Base-by-base conservation (phyloP, 2,329 filamentous ascomycete genomes). In the Fusarium staphyleae region DNA sequence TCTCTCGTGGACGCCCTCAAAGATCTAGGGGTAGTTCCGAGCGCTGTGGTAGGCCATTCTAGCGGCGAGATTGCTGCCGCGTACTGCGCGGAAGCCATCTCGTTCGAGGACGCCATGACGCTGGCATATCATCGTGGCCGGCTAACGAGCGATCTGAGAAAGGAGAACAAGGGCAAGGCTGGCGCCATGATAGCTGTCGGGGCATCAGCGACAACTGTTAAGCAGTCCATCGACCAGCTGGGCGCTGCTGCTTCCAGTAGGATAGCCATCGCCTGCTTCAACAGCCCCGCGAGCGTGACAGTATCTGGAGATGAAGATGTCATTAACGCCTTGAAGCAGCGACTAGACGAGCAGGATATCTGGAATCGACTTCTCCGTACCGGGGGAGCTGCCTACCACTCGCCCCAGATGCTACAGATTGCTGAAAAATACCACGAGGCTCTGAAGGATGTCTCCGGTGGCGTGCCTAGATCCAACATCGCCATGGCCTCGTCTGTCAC, bases 1-100 rank as follows among this genome's bases (percentile, higher is more conserved):
- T 29, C 35, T 26, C 19, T 48, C 10, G 45, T 48, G 14, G 45
- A 48, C 10, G 19, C 19, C 19, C 19, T 22, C 19, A 22, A 22
- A 22, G 19, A 22, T 22, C 19, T 22, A 6, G 19, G 19, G 18
- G 37, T 48, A 10, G 7, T 37, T 10, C 44, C 44, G 3, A 33
- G 13, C 18, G 57, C 54, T 79, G 70, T 74, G 1, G 63, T 72
- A 1, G 74, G 75, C 1, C 75, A 77, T 49, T 75, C 72, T 0
- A 71, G 67, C 18, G 74, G 74, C 12, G 75, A 77, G 54, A 74
- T 76, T 37, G 70, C 69, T 7, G 75, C 75, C 8, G 74, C 73
- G 2, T 76, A 74, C 45, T 56, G 56, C n/a, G 57, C 62, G 3
- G 55, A 51, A 10, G 43, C 39, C 12, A 34, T 67, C n/a, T 52